Evolutionary conservation across 1,284 basidiomycete genomes (phyloP), one percentile per base, ranked within the genome.

Genomic region (Trichosporon coremiiforme): DNA sequence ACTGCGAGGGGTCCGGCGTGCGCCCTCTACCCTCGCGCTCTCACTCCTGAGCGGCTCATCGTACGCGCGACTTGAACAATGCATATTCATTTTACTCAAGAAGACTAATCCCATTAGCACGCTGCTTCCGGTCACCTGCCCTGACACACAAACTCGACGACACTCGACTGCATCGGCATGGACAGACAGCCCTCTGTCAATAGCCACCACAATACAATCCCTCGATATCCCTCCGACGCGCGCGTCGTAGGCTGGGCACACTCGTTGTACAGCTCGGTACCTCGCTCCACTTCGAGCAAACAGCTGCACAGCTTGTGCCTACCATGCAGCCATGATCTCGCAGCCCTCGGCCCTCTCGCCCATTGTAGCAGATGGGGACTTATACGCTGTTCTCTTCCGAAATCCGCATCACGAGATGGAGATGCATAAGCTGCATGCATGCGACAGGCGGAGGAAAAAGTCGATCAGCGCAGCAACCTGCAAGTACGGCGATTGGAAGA

Each of bases 101-200:
- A 53, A 53, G 47, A 53, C 47, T 53, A 53, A 53, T 53, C 15
- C 47, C 47, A 53, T 53, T 53, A 53, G 47, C 47, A 53, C 47
- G 47, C 47, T 53, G 47, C 47, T 53, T 53, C 47, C 47, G 47
- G 20, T 17, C 47, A 4, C 4, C 17, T 4, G 17, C 47, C 47
- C 47, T 53, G n/a, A 47, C 7, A 38, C 8, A 38, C 33, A 38
- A 38, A n/a, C n/a, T n/a, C n/a, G n/a, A n/a, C n/a, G n/a, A n/a
- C n/a, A n/a, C n/a, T n/a, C n/a, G n/a, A n/a, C n/a, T n/a, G n/a
- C n/a, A n/a, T n/a, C n/a, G n/a, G n/a, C n/a, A n/a, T n/a, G n/a
- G n/a, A 45, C 41, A 38, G 36, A 10, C 36, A 45, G 4, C 41
- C 41, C 4, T 15, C 41, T 17, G 17, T 45, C 41, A 17, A 45